Evolutionary conservation across 768 basidiomycete species (phyloP).

Genomic region (Auricularia cornea): DNA sequence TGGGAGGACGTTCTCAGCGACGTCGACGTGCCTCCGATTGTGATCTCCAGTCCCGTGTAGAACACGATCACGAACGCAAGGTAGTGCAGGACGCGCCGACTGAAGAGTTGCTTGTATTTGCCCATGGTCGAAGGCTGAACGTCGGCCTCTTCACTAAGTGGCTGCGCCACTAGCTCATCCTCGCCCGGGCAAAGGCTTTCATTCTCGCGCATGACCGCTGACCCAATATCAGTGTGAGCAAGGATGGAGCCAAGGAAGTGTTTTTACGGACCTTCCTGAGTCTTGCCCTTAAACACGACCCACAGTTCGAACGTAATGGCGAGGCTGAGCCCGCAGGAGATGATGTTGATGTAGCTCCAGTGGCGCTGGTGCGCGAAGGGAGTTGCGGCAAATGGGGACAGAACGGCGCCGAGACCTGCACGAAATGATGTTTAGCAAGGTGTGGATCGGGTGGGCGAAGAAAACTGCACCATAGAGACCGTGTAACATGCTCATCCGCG

Average conservation of each 20-base stretch:
- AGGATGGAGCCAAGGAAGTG: neutral
- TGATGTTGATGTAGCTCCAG: conserved; percentile 1
- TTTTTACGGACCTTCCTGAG: neutral
- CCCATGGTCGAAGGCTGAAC: neutral
- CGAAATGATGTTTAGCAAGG: no score
- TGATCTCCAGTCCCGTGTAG: conserved; percentile 10
- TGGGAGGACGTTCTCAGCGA: neutral
- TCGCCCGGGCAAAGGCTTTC: neutral
- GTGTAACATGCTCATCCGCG: conserved; percentile 64
- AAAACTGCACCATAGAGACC: conserved; percentile 46
- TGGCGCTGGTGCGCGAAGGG: neutral
- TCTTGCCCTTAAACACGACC: neutral
- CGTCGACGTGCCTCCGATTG: conserved; percentile 6
- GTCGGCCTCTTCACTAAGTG: no score
- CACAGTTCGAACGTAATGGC: neutral
- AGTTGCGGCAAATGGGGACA: neutral
- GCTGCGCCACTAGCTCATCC: no score
- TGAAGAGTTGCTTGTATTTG: neutral
- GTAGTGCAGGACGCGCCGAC: neutral
- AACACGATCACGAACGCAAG: neutral
- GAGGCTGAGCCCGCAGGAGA: neutral
- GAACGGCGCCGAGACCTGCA: neutral
- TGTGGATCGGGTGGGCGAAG: neutral
- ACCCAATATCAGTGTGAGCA: neutral
- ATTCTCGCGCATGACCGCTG: neutral